Percentiles rank a stretch among this genome's conserved stretches.
Evolutionary conservation across 345 rosid genomes (phyloP).

Genomic region (Rhodamnia rubescens): DNA sequence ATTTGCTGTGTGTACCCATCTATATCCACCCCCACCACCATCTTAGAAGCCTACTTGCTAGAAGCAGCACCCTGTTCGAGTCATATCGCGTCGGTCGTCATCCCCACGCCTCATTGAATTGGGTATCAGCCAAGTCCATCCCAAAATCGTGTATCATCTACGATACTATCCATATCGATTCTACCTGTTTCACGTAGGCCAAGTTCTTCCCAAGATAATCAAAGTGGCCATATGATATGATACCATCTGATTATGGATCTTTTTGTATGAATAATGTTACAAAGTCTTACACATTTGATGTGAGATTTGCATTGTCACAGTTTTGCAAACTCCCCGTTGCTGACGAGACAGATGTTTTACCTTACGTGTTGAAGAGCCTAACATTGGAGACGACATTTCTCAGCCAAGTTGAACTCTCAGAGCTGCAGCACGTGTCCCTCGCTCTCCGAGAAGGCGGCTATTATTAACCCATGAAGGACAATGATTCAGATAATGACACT

Average conservation of each 20-base stretch:
- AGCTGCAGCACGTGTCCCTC: not conserved
- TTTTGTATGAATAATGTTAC: not conserved
- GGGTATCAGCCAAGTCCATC: not conserved
- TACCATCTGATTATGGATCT: not conserved
- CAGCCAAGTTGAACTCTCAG: not conserved
- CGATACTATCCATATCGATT: no score
- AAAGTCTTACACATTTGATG: not conserved
- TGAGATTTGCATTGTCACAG: not conserved
- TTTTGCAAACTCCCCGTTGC: not conserved
- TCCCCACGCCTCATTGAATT: not conserved
- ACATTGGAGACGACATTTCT: not conserved
- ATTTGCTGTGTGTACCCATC: not conserved
- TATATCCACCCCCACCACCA: not conserved
- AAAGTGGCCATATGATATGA: not conserved
- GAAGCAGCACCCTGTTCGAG: not conserved
- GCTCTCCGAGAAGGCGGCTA: not conserved
- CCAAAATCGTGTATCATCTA: not conserved
- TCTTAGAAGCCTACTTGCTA: not conserved
- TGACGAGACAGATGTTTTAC: not conserved
- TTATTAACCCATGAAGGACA: not conserved
- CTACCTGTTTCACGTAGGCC: not conserved
- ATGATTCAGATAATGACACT: not conserved
- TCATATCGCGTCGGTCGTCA: not conserved
- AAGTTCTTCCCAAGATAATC: not conserved
- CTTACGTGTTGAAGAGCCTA: not conserved